Evolutionary conservation across 495 filamentous ascomycete genomes (phyloP), one percentile per base, ranked within the genome.

Genomic region (Xylaria venustula): DNA sequence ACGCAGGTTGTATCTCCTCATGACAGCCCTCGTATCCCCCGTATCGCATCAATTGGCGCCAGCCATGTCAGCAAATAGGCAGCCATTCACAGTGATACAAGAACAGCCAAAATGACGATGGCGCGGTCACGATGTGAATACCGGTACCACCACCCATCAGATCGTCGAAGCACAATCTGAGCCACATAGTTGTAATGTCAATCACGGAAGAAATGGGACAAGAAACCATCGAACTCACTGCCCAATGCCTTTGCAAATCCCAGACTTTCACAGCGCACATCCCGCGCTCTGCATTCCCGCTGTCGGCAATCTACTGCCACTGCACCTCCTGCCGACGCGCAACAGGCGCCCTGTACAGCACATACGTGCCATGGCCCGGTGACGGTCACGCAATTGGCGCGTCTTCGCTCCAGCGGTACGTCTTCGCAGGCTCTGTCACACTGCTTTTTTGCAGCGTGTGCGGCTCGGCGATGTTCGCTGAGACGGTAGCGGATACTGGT

Each of bases 381-480:
- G 41, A 58, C 34, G 46, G 26, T 17, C n/a, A 28, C 4, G 32
- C 47, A 6, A 47, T 54, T 37, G 9, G 41, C n/a, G 25, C 22
- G 2, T 40, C 58, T 7, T 41, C 40, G 6, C 62, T 81, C 6
- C 67, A 68, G 11, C 30, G 48, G 3, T 83, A 81, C 56, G n/a
- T 47, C 3, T 75, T 75, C 58, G 67, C 73, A 0, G 23, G 42
- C 2, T 62, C 63, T 26, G 49, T 65, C 9, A 61, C 66, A 1
- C 54, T 70, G 0, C 57, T 73, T 17, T 85, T 79, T 52, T 85
- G 82, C 67, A 71, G 69, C 15, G 75, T 67, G 0, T 85, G 81
- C 48, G 73, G 73, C 15, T 76, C 76, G 45, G 69, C 71, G 7
- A 68, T 79, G 65, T 79, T 85, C 40, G 77, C 67, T 26, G 70